Evolutionary conservation across 1,284 basidiomycete species (phyloP), one percentile per base, ranked within the genome.

Genomic region (Boletus holoroseus): DNA sequence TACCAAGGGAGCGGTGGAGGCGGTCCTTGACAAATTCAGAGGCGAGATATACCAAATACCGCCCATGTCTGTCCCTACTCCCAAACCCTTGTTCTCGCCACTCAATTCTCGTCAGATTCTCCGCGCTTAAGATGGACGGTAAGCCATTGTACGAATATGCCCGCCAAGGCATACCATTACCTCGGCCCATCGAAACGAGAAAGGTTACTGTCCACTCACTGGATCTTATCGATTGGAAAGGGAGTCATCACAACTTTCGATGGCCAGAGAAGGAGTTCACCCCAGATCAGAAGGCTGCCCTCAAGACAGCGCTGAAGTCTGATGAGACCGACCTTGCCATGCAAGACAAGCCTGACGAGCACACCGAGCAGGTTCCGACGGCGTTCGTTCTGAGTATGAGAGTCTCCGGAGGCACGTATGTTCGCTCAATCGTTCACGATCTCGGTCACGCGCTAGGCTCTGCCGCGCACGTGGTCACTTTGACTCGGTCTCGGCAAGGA

Each of bases 101-200:
- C 51, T 47, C 24, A 55, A 49, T 55, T 44, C 35, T 30, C 51
- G 9, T 31, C 53, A 97, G 94, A 67, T 99, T 95, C 71, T 99
- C 95, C 11, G 96, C 96, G 0, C 75, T 99, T 37, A 95, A 97
- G 69, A 99, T 99, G 91, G 94, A 99, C 61, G 96, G 96, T 2
- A 94, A 83, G 69, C 90, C 92, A 1, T 69, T 99, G 27, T 94
- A 99, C 68, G 95, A 99, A 63, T 99, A 99, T 66, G 96, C 96
- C 12, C 82, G 96, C 3, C 80, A 88, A 63, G 88, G 88, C 9
- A 86, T 88, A 45, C 91, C 94, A 0, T 78, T 99, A 13, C 96
- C 96, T 18, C 82, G 94, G 9, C 89, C 94, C 5, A 96, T 99
- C 56, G 91, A 94, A 60, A 70, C 85, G 40, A 84, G 96, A n/a